Evolutionary conservation across 2,329 filamentous ascomycete genomes (phyloP).

Genomic region (Aspergillus novoparasiticus): DNA sequence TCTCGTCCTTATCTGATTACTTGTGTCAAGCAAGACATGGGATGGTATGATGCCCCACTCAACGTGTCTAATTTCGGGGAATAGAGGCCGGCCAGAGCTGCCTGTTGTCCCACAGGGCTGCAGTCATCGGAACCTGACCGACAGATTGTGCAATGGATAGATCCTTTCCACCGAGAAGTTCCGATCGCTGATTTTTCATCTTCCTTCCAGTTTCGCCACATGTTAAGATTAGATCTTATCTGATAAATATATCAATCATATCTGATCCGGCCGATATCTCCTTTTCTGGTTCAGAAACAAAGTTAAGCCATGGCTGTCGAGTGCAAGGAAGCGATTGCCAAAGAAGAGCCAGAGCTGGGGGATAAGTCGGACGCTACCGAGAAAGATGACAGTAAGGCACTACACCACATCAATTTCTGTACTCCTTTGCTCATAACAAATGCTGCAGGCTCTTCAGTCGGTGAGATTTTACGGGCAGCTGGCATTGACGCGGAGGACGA

Average conservation of each 20-base stretch:
- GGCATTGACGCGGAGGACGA: slow-evolving; percentile 55
- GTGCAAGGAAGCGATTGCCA: not conserved
- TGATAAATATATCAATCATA: slow-evolving; percentile 2
- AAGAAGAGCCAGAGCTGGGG: not conserved
- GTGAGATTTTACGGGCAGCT: slow-evolving; percentile 32
- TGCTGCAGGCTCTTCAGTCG: not conserved
- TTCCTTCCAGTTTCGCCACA: not conserved
- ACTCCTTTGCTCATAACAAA: not conserved
- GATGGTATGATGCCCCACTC: not conserved
- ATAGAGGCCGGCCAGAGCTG: not conserved
- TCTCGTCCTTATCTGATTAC: not conserved
- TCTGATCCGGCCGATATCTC: not conserved
- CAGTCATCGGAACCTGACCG: not conserved
- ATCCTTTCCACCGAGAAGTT: not conserved
- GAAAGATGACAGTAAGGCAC: not conserved
- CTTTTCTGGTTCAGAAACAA: not conserved
- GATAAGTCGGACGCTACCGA: not conserved
- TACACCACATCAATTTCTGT: not conserved
- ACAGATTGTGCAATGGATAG: not conserved
- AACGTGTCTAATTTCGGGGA: not conserved
- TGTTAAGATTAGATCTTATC: not conserved
- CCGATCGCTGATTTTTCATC: not conserved
- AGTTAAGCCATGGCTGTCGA: not conserved
- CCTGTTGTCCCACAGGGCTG: not conserved
- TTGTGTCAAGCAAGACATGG: not conserved